Evolutionary conservation across 257 asterid genomes (phyloP), one percentile per base, ranked within the genome.

Genomic region (Jacaranda copaia): DNA sequence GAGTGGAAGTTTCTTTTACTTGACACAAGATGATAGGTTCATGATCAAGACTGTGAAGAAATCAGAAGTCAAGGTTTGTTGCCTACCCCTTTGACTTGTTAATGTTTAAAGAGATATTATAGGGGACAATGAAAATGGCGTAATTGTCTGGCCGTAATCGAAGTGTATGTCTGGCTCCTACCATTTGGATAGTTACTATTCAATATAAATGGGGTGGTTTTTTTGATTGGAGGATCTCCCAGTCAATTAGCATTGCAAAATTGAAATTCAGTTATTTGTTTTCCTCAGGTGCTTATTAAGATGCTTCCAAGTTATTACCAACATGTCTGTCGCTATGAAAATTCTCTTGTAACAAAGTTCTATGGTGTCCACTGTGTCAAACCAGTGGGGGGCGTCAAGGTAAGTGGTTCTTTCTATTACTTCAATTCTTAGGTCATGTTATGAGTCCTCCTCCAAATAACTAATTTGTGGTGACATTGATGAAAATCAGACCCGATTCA

Each of bases 41-140:
- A 96, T 96, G 97, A 96, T 96, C 85, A 96, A 96, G 81, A 96
- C 99, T 7, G 99, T 93, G 80, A 96, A 87, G 85, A 96, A 96
- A 89, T 90, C 97, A 15, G 99, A 96, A 89, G 98, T 85, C 90
- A 96, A 96, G 98, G 99, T 96, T 80, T 76, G 92, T 86, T 84
- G 79, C 80, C 84, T 81, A 70, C 73, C 61, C 63, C 72, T 25
- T 83, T 83, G 73, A 78, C 82, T 82, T 68, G 11, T 78, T 68
- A 52, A 71, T 42, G 42, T 70, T 53, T n/a, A 56, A 60, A 5
- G 58, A 9, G 52, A 71, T 69, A 8, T 45, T 53, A 66, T 51
- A 73, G 36, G 40, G 76, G 68, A 73, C 40, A 36, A 52, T 64
- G 80, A 14, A 55, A 51, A 40, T 65, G 43, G 43, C 53, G 2